Base-by-base conservation (phyloP, 2,329 filamentous ascomycete genomes). In the Colletotrichum chlorophyti region DNA sequence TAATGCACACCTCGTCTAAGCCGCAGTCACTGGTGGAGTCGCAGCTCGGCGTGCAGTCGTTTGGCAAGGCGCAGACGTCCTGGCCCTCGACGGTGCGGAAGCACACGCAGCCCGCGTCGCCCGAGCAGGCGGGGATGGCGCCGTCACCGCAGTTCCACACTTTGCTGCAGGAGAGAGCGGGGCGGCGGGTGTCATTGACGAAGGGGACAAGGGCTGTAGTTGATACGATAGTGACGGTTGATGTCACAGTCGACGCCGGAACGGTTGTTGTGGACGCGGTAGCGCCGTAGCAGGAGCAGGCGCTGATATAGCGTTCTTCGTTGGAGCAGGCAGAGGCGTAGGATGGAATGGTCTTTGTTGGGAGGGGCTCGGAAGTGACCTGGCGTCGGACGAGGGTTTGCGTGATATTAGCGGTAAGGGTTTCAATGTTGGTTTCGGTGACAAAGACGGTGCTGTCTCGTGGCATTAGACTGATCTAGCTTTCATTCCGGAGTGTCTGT, bases 341-440 rank as follows among this genome's bases (percentile, higher is more conserved):
- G 21, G 37, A 31, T 2, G 68, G 66, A 23, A 87, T 86, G 82
- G 81, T 74, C 62, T 69, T 85, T 65, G 65, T 88, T 58, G 85
- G 82, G 62, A 71, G 87, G 51, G 73, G 66, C 35, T 68, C 61
- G 21, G 70, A n/a, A n/a, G n/a, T 72, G 41, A 66, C 69, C 51
- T 68, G 69, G 43, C 71, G 69, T 12, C 51, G 52, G 29, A 35
- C 19, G 34, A 58, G 8, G 6, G 43, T 58, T 17, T 15, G 45
- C 14, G 54, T 58, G 26, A 21, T 12, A 40, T 58, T 60, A 15
- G 15, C 29, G 3, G 53, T 47, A 17, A 53, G 15, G 17, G 58
- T 58, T 9, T 37, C 46, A n/a, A 43, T 19, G 40, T 37, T 53
- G 14, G 27, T 42, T 31, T 58, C 53, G 40, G 58, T 60, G 21